Evolutionary conservation across 208 protist species (phyloP).

Genomic region (Zelonia costaricensis): DNA sequence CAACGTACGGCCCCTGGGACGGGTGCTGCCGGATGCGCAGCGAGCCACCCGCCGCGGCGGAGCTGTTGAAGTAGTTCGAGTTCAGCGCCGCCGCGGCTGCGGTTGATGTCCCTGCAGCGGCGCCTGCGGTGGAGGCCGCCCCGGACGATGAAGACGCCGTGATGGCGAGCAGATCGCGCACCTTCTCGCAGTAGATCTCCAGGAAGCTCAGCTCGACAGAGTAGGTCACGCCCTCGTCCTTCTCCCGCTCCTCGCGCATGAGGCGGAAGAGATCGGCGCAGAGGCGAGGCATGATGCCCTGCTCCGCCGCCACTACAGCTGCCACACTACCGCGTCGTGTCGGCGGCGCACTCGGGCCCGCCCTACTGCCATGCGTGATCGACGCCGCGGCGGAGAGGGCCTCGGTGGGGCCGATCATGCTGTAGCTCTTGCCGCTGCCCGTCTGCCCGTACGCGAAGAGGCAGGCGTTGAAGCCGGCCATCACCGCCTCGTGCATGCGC

Average conservation of each 20-base stretch:
- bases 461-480: conserved; percentile 89
- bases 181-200: conserved; percentile 92
- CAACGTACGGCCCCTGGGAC: conserved; percentile 73
- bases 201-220: conserved; percentile 81
- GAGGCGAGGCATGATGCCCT: conserved; percentile 82
- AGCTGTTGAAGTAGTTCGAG: background rate
- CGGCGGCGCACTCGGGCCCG: background rate
- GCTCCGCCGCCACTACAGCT: conserved; percentile 30
- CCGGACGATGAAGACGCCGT: background rate
- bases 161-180: conserved; percentile 68
- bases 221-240: conserved; percentile 56
- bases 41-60: conserved; percentile 9
- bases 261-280: conserved; percentile 67
- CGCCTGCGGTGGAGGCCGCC: no score
- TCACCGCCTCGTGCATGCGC: conserved; percentile 61
- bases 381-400: conserved; percentile 5
- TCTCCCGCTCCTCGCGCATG: conserved; percentile 67
- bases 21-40: conserved; percentile 81
- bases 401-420: conserved; percentile 81
- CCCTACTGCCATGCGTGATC: background rate
- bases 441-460: conserved; percentile 93
- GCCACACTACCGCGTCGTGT: background rate
- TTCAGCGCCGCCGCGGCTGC: background rate
- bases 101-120: background rate
- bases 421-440: conserved; percentile 91